A percentile compares a stretch with the other conserved stretches of the same genome.
phyloP scores from a whole-genome alignment of 805 yeast genomes.

The Myxozyma nipponensis region DNA sequence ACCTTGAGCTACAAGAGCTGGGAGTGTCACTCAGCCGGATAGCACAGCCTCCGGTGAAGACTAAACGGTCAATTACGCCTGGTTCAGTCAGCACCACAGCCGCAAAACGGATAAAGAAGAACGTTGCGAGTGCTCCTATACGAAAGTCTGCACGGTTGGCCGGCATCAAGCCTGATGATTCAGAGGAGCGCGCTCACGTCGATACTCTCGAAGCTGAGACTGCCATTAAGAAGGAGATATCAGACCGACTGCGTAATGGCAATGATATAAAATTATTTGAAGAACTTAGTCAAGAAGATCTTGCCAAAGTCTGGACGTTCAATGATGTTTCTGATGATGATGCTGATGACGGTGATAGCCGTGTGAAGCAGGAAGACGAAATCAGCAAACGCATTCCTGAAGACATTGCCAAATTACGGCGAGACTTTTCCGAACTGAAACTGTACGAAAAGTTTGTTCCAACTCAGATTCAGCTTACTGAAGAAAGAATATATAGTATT shows the following conservation, averaged over 20 bases:
- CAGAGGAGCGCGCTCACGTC: conserved; percentile 38
- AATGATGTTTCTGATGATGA: conserved; percentile 29
- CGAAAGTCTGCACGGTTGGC: conserved; percentile 77
- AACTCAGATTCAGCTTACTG: conserved; percentile 59
- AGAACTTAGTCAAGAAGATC: conserved; percentile 43
- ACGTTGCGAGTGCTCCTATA: conserved; percentile 44
- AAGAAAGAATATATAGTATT: conserved; percentile 69
- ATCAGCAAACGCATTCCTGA: conserved; percentile 41
- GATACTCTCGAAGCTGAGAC: conserved; percentile 35
- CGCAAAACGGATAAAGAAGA: conserved; percentile 29
- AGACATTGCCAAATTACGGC: conserved; percentile 48
- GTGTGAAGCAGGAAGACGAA: conserved; percentile 1
- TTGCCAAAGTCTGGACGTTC: conserved; percentile 19
- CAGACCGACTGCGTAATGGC: conserved; percentile 52
- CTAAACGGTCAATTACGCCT: background rate
- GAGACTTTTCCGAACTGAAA: conserved; percentile 50
- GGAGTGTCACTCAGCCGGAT: conserved; percentile 38
- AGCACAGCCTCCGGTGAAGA: background rate
- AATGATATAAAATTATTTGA: conserved; percentile 60
- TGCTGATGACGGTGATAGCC: conserved; percentile 38
- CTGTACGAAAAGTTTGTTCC: conserved; percentile 60
- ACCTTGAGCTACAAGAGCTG: conserved; percentile 63
- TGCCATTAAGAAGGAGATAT: conserved; percentile 18
- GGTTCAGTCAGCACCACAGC: background rate
- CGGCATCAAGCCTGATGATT: conserved; percentile 60